Evolutionary conservation across 306 rosid species (phyloP), one percentile per base, ranked within the genome.

Genomic region (Dalbergia cultrata): DNA sequence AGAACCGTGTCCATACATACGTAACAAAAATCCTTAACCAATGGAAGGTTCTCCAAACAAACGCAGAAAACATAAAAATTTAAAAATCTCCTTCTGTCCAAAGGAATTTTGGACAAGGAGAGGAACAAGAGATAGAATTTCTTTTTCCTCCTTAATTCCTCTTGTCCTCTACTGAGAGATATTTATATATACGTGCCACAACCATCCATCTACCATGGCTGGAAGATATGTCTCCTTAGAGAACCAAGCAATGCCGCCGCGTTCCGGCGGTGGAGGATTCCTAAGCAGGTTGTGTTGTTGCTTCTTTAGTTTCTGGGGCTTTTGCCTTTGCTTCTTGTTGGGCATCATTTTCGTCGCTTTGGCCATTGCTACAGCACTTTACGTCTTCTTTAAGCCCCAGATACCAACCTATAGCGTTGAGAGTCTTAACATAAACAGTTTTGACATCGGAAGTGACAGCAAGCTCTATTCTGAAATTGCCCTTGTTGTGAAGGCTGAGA

Each of bases 21-120:
- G 41, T 77, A 87, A 83, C 92, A 37, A 74, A 81, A 62, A 80
- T 33, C 89, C 82, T 84, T 44, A 65, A 81, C 79, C 85, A 70
- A 72, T 70, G 59, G 75, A 85, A 81, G 57, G 5, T 63, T 61
- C 45, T 62, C 52, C 54, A 67, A 54, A 69, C 31, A 4, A 52
- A 41, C 63, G 3, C 9, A 43, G 7, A 7, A 43, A 4, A 66
- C 62, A 47, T 21, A 52, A 8, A 26, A 70, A 77, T 17, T 7
- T 37, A 18, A 17, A 18, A 17, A 56, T 33, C 52, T 37, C 54
- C 59, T 31, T 17, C 14, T 18, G 18, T 33, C 62, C 5, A 21
- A 44, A 78, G 34, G 5, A 34, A 13, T 18, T 7, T 31, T 21
- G 21, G 35, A 8, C 14, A 58, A 37, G 66, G 39, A 70, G 34